Base-by-base conservation (phyloP, 2,329 filamentous ascomycete species). In the Penicillium sp. region DNA sequence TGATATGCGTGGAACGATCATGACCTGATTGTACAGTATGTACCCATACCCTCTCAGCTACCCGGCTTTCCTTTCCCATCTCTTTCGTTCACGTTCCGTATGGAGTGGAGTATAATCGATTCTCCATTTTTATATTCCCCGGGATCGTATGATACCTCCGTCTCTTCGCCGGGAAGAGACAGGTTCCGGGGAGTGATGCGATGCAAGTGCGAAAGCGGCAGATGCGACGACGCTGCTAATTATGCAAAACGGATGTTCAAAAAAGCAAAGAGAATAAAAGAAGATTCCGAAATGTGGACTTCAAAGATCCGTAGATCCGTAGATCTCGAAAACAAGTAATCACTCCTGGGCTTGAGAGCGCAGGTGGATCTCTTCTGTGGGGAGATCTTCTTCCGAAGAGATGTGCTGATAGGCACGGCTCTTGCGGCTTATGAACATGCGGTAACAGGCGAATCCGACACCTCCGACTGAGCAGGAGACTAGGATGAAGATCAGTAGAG, bases 401-500 rank as follows among this genome's bases (percentile, higher is more conserved):
- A 73, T 60, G 37, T 70, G 64, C 11, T 65, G 58, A 57, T 73
- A 73, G 48, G 68, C 60, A 54, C 61, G 62, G 44, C 52, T 55
- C 55, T 64, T 67, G 48, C 68, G 68, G 4, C 55, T 55, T 14
- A 63, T 55, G 13, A 68, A 43, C 21, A 61, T 46, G 27, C 61
- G 65, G 54, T 62, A 68, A n/a, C 63, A 24, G 21, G 61, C 65
- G 14, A 58, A 59, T 37, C 67, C 39, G 14, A 66, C 52, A 19
- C 68, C 70, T n/a, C 64, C 61, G 27, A 69, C 29, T 6, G 65
- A 62, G 52, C 65, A 65, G 2, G 54, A 42, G n/a, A 68, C 35
- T 35, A 71, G 47, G 37, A 73, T 61, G 52, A 71, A 65, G 22
- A 74, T 65, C 39, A 74, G 45, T 3, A 74, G 52, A 21, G 64